Evolutionary conservation across 129 eudicot genomes (phyloP), one percentile per base, ranked within the genome.

Genomic region (Deinandra increscens): DNA sequence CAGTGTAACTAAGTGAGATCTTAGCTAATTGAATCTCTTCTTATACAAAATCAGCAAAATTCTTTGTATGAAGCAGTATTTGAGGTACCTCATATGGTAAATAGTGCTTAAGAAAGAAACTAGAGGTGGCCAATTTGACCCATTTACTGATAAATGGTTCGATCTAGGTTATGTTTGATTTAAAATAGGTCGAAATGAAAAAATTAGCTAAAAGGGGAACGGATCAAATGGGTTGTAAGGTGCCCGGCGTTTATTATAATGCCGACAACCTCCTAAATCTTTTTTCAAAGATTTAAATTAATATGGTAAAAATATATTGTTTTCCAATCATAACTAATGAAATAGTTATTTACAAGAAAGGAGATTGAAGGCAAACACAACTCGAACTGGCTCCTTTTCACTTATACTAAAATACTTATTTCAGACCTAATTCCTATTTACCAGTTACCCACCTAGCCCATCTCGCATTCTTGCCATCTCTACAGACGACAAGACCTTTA

Each of bases 101-200:
- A 58, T 59, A 43, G 76, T 58, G 44, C 36, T 58, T 45, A 59
- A 58, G 38, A 44, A 14, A 60, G 69, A 60, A 36, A 60, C 1
- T 23, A 26, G 46, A 45, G 62, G 64, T 37, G 22, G 34, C 31
- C 66, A 44, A 14, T 26, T 42, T 1, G 26, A 31, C 23, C 22
- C 26, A 39, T 38, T 39, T 10, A 53, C 23, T 33, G 17, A 51
- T 23, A 33, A 14, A 6, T 41, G 23, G 26, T 54, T 70, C 43
- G 6, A 41, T 70, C n/a, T 42, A 10, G 41, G 29, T 55, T 70
- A 50, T 39, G 55, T 70, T 13, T 17, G 34, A 51, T 44, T 34
- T 37, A 23, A 38, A 67, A 33, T 13, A n/a, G 60, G 17, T 36
- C 10, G 12, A 2, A 2, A 48, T n/a, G 7, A n/a, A 33, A 33